phyloP scores from a whole-genome alignment of 2,329 filamentous ascomycete genomes.

The Eutypa lata region DNA sequence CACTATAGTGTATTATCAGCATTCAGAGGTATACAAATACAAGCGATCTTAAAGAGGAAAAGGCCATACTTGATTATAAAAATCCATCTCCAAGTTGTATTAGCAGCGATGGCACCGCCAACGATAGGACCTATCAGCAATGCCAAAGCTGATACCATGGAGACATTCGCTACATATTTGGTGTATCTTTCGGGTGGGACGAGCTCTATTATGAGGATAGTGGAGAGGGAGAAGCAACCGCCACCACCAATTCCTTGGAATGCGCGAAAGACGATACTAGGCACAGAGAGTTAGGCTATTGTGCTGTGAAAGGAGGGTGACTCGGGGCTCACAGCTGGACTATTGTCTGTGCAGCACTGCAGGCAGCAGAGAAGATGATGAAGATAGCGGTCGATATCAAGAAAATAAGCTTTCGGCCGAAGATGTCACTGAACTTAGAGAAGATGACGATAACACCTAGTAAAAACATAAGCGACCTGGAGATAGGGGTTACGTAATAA shows the following conservation, averaged over 20 bases:
- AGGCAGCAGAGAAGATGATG: conserved; percentile 10
- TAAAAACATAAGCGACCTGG: background rate
- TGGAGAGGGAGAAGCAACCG: conserved; percentile 10
- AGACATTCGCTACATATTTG: conserved; percentile 6
- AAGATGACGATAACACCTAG: conserved; percentile 11
- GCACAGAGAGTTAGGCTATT: too few species aligned
- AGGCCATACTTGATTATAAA: conserved; percentile 24
- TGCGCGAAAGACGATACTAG: conserved; percentile 9
- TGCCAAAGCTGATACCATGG: conserved; percentile 8
- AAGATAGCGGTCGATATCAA: conserved; percentile 2
- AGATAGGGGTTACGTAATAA: background rate
- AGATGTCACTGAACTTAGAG: conserved; percentile 12
- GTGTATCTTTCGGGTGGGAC: conserved; percentile 14
- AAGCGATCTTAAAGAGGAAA: too few species aligned
- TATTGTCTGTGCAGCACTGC: conserved; percentile 8
- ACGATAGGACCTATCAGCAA: conserved; percentile 17
- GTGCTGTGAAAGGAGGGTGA: too few species aligned
- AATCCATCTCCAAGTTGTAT: conserved; percentile 22
- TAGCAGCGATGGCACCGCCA: conserved; percentile 16
- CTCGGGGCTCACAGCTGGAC: conserved; percentile 14
- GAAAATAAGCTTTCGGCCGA: conserved; percentile 8
- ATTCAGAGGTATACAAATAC: too few species aligned
- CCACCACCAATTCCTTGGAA: conserved; percentile 14
- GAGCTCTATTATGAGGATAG: conserved; percentile 13
- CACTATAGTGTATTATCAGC: conserved; percentile 1